A percentile compares a stretch with the other conserved stretches of the same genome.
Evolutionary conservation across 768 basidiomycete species (phyloP).

Genomic region (Rhodotorula diobovata): DNA sequence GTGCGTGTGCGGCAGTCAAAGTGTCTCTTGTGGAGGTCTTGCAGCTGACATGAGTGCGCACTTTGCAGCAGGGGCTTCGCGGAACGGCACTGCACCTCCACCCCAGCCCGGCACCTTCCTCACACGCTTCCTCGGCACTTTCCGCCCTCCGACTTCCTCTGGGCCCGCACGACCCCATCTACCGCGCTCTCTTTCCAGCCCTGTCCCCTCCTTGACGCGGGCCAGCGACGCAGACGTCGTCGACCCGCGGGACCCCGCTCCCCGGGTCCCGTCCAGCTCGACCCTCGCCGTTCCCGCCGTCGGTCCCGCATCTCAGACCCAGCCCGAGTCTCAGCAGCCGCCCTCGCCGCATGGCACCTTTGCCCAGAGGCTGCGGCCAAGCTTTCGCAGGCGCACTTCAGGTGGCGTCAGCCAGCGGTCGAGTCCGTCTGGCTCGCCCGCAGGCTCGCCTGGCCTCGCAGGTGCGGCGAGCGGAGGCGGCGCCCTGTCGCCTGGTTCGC

Average conservation of each 20-base stretch:
- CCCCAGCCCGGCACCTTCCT: conserved; percentile 31
- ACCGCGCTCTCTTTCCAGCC: conserved; percentile 26
- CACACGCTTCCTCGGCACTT: conserved; percentile 28
- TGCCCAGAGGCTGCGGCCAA: background rate
- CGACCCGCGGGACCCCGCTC: background rate
- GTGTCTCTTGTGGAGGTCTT: no score
- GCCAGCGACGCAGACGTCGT: background rate
- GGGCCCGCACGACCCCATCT: conserved; percentile 12
- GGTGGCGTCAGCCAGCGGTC: conserved; percentile 1
- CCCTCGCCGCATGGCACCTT: background rate
- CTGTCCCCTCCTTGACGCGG: conserved; percentile 1
- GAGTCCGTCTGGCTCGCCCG: background rate
- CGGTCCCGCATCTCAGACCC: background rate
- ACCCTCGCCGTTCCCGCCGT: background rate
- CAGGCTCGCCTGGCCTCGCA: background rate
- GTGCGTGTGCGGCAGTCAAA: background rate
- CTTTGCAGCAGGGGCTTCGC: background rate
- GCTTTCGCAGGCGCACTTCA: background rate
- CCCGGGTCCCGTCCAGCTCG: background rate
- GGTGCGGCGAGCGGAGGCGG: background rate
- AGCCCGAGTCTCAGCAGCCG: background rate
- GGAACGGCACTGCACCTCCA: background rate
- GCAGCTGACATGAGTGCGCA: background rate
- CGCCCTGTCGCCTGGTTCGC: conserved; percentile 26
- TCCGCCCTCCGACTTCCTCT: conserved; percentile 3